Evolutionary conservation across 2,329 filamentous ascomycete genomes (phyloP).

Genomic region (Nannizzia gypsea): DNA sequence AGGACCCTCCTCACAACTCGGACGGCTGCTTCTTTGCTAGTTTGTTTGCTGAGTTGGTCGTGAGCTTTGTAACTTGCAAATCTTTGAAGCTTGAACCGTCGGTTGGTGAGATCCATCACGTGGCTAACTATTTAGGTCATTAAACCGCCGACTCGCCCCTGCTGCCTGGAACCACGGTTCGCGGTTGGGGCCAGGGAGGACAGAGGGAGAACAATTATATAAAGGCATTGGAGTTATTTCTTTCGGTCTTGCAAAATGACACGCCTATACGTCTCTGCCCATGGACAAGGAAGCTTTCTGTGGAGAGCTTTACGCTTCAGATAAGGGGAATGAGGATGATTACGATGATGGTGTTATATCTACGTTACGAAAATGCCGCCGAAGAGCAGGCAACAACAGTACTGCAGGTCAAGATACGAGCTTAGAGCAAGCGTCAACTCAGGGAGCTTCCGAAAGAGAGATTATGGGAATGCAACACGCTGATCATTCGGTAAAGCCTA

Average conservation of each 20-base stretch:
- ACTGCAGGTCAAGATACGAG: background rate
- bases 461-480: background rate
- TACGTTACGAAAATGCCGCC: slow-evolving; percentile 11
- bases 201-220: background rate
- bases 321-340: slow-evolving; percentile 19
- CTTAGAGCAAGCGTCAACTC: background rate
- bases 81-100: background rate
- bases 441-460: background rate
- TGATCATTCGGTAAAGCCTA: background rate
- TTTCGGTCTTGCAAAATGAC: background rate
- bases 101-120: background rate
- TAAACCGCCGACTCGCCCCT: background rate
- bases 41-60: background rate
- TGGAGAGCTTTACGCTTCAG: slow-evolving; percentile 24
- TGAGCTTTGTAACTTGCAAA: background rate
- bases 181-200: background rate
- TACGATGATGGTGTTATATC: slow-evolving; percentile 16
- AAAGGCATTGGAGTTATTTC: background rate
- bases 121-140: background rate
- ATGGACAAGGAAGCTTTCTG: slow-evolving; percentile 28
- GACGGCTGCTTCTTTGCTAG: background rate
- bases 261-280: background rate
- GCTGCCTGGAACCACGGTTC: background rate
- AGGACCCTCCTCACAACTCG: background rate
- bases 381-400: background rate